Evolutionary conservation across 1,139 yeast species (phyloP), one percentile per base, ranked within the genome.

Genomic region (Nakaseomyces sp.): DNA sequence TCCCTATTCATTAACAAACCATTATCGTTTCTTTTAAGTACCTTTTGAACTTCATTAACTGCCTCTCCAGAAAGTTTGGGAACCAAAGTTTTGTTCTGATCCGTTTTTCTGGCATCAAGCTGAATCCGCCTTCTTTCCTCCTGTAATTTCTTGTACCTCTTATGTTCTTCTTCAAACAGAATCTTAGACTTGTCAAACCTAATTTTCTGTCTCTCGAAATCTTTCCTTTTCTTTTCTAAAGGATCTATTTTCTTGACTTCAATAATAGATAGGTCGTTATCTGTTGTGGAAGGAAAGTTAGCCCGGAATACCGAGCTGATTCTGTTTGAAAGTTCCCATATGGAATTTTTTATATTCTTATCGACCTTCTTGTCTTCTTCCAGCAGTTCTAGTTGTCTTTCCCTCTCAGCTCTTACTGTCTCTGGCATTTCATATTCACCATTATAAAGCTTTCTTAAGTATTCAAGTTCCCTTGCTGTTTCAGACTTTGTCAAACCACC

Each of bases 141-240:
- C 43, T 72, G 55, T 17, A 72, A 59, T 44, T 65, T 64, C 45
- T 66, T 71, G 46, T 72, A 73, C 43, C 64, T 68, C 42, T 62
- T 64, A 50, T 65, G 71, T 31, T 67, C 68, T 20, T 58, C 56
- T 35, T 64, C 62, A 43, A 65, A 62, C 12, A 61, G 52, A 12
- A 60, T 35, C 25, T 56, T 36, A 20, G 55, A 47, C 31, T 53
- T 48, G 36, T 58, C 55, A 37, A 47, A 55, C 44, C 32, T 56
- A 30, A 43, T 46, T 31, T 44, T 56, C 46, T 52, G 62, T 52
- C 45, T 47, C 33, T 43, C 56, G 45, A 36, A 60, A 40, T 48
- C 50, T 45, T 41, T 57, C 44, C 49, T 56, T 49, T 47, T 61
- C 44, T 42, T 54, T 26, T 59, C 61, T 20, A 58, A 46, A 3